Conservation (phyloP, 1,139 yeast genomes). For the Magnusiomyces suaveolens region DNA sequence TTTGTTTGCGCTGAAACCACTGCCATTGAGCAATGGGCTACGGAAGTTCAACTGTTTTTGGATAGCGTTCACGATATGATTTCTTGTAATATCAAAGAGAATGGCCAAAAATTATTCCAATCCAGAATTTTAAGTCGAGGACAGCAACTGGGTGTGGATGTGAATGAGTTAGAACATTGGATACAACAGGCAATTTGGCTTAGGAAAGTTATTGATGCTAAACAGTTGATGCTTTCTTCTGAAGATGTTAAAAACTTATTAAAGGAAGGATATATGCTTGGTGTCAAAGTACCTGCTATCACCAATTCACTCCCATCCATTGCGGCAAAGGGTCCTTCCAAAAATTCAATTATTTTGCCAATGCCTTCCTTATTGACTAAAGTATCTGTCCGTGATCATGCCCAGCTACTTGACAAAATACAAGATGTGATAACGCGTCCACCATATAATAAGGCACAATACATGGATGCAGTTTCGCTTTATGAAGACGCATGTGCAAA, state of each 20-base stretch:
- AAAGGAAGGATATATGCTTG: not conserved
- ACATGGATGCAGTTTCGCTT: not conserved
- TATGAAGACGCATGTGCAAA: not conserved
- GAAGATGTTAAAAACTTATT: not conserved
- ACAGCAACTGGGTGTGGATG: not conserved
- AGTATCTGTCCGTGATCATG: not conserved
- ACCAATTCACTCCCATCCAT: not conserved
- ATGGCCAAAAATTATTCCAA: not conserved
- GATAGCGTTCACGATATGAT: not conserved
- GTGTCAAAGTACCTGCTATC: not conserved
- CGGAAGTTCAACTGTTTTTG: conserved; percentile 46
- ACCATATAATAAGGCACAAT: not conserved
- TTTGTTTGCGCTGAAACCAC: conserved; percentile 52
- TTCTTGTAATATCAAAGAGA: not conserved
- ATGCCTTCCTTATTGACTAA: not conserved
- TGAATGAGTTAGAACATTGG: not conserved
- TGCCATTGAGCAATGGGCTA: conserved; percentile 46
- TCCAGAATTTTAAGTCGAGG: not conserved
- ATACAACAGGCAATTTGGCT: not conserved
- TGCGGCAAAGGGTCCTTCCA: not conserved
- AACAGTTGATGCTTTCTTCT: not conserved
- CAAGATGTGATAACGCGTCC: not conserved
- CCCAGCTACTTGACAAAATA: not conserved
- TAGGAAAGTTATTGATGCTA: not conserved
- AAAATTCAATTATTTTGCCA: not conserved